phyloP scores from a whole-genome alignment of 2,329 filamentous ascomycete genomes.

The Stemphylium vesicarium region DNA sequence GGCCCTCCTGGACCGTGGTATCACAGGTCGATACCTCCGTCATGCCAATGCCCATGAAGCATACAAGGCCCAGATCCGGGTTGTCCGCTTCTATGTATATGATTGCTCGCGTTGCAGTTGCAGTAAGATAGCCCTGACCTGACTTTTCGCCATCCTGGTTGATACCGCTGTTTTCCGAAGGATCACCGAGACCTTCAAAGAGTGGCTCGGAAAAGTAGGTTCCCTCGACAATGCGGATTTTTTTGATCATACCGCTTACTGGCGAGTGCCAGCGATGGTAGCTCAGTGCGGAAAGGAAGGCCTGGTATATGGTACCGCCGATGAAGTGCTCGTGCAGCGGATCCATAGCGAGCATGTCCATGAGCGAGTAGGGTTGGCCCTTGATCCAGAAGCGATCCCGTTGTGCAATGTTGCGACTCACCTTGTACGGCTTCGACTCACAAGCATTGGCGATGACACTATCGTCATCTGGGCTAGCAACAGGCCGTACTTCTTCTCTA shows the following conservation, averaged over 20 bases:
- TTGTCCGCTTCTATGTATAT: conserved; percentile 76
- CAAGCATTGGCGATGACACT: conserved; percentile 67
- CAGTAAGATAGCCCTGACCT: conserved; percentile 70
- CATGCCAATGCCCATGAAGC: conserved; percentile 76
- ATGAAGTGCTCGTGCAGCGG: conserved; percentile 61
- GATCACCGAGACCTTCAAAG: conserved; percentile 55
- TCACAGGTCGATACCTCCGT: conserved; percentile 77
- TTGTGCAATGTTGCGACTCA: conserved; percentile 58
- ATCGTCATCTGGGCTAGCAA: conserved; percentile 63
- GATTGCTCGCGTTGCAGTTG: conserved; percentile 71
- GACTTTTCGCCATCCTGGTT: conserved; percentile 51
- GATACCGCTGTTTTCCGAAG: conserved; percentile 48
- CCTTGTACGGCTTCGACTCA: conserved; percentile 66
- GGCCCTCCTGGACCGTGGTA: conserved; percentile 70
- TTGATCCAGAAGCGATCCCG: conserved; percentile 73
- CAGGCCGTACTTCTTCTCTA: conserved; percentile 61
- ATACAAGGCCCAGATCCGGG: conserved; percentile 70
- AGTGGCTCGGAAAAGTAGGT: conserved; percentile 71
- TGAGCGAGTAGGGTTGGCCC: conserved; percentile 69
- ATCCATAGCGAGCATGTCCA: conserved; percentile 68
- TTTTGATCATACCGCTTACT: conserved; percentile 66
- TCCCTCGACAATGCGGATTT: conserved; percentile 65
- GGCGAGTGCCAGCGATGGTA: conserved; percentile 78
- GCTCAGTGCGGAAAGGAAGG: conserved; percentile 69
- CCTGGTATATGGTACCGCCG: conserved; percentile 72